These are phyloP conservation scores for Penicillium sp. DNA, from an alignment of 2,329 filamentous ascomycete genomes.

Conservation along the genomic window DNA sequence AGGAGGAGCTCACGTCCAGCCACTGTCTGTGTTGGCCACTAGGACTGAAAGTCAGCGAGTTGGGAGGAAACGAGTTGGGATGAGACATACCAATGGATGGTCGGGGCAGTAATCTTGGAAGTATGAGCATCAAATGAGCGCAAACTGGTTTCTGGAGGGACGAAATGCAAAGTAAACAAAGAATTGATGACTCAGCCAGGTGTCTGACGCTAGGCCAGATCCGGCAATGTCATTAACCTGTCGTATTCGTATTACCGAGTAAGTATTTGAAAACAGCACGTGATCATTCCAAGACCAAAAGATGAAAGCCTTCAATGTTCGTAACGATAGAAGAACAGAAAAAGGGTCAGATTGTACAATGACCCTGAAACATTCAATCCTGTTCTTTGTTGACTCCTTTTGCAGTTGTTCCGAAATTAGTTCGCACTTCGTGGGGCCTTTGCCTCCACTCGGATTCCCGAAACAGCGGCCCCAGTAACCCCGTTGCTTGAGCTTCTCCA, in stretches of 20 bases:
- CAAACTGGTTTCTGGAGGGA: conserved; percentile 12
- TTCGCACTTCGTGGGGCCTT: conserved; percentile 5
- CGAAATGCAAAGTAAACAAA: conserved; percentile 27
- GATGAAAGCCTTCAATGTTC: not conserved
- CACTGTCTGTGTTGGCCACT: conserved; percentile 14
- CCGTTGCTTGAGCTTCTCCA: conserved; percentile 18
- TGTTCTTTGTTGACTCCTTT: not conserved
- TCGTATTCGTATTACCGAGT: conserved; percentile 8
- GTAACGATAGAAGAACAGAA: not conserved
- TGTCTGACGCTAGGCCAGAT: conserved; percentile 2
- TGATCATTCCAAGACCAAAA: not conserved
- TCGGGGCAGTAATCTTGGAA: conserved; percentile 1
- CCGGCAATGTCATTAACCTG: conserved; percentile 6
- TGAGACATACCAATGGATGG: conserved; percentile 3
- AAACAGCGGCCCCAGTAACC: conserved; percentile 19
- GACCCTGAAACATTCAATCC: not conserved
- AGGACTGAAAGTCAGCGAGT: not conserved
- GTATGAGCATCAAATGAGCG: conserved; percentile 1
- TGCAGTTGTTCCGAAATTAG: not conserved
- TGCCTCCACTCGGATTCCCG: conserved; percentile 12
- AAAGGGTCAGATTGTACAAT: not conserved
- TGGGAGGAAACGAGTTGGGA: not conserved
- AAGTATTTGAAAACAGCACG: not conserved
- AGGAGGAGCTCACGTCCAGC: conserved; percentile 21
- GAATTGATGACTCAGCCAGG: conserved; percentile 23